Base-by-base conservation (phyloP, 805 yeast species). In the Torulaspora indica region DNA sequence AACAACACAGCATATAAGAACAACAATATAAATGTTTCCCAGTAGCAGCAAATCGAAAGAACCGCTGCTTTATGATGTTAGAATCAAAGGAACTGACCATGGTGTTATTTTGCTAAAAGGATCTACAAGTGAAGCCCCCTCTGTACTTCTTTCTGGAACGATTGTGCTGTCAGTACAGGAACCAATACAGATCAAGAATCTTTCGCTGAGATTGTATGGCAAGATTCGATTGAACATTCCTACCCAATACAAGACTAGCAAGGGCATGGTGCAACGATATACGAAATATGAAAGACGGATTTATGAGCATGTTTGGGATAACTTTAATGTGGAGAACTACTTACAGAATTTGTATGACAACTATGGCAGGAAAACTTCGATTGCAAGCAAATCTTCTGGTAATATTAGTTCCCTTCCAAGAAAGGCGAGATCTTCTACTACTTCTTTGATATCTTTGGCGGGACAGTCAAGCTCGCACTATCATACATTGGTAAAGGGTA, bases 21-120 rank as follows among this genome's bases (percentile, higher is more conserved):
- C 22, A 23, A 14, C 17, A 31, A 8, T 31, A 23, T 30, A 24
- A 31, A 43, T 48, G 43, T 48, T 51, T 30, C 45, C 52, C 42
- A 42, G 57, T 40, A 31, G 34, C 34, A 40, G 58, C 42, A 59
- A 55, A 30, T 32, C 59, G 13, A 53, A 56, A 29, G 60, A 65
- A 37, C 68, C 63, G 7, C 47, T 73, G 8, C 58, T 71, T 13
- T 73, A 76, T 47, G 80, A 75, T 44, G 73, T 76, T 31, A 71
- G 95, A 42, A 64, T 87, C 29, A 74, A 78, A 40, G 78, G 87
- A 20, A 61, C 75, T 2, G 95, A 85, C 34, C 82, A 80, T 50
- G 93, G 88, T 57, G 91, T 90, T 8, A 66, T 91, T 4, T 76
- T 93, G 7, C 64, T 91, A 25, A 83, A 88, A 53, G 98, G 98